Conservation (phyloP, 1,284 basidiomycete genomes). For the Ceratorhiza oryzae-sativae region DNA sequence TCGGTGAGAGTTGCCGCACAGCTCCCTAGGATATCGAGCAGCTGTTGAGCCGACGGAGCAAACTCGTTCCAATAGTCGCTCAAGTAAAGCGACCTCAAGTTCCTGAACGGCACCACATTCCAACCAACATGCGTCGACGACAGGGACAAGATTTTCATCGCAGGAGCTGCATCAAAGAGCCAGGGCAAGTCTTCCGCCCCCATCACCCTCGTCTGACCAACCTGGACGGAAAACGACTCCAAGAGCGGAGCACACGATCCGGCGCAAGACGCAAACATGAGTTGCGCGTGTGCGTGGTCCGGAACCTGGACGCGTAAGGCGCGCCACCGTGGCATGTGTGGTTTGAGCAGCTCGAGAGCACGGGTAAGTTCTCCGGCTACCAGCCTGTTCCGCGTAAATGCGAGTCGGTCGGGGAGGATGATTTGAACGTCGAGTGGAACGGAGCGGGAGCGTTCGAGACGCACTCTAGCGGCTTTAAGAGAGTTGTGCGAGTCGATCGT, state of each 20-base stretch:
- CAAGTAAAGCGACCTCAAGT: conserved; percentile 16
- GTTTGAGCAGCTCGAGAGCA: conserved; percentile 16
- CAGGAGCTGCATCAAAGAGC: conserved; percentile 6
- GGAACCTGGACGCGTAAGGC: conserved; percentile 27
- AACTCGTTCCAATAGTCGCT: conserved; percentile 30
- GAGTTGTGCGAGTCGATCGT: conserved; percentile 31
- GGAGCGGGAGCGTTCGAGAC: conserved; percentile 18
- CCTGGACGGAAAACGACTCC: conserved; percentile 13
- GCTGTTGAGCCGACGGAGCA: conserved; percentile 17
- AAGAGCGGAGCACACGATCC: conserved; percentile 8
- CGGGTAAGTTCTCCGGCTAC: neutral
- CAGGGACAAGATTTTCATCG: conserved; percentile 10
- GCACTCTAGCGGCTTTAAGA: conserved; percentile 8
- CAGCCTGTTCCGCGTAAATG: neutral
- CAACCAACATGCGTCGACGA: conserved; percentile 20
- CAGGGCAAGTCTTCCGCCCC: conserved; percentile 17
- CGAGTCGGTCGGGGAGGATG: conserved; percentile 9
- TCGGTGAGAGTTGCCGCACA: conserved; percentile 23
- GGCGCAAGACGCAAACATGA: neutral
- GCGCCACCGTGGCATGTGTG: conserved; percentile 22
- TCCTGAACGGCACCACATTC: conserved; percentile 2
- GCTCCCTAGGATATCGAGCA: conserved; percentile 4
- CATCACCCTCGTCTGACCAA: neutral
- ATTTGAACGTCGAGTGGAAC: conserved; percentile 29
- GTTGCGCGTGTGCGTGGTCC: conserved; percentile 13